Conservation (phyloP, 139 green algal species). For the Tetradesmus lagerheimii region DNA sequence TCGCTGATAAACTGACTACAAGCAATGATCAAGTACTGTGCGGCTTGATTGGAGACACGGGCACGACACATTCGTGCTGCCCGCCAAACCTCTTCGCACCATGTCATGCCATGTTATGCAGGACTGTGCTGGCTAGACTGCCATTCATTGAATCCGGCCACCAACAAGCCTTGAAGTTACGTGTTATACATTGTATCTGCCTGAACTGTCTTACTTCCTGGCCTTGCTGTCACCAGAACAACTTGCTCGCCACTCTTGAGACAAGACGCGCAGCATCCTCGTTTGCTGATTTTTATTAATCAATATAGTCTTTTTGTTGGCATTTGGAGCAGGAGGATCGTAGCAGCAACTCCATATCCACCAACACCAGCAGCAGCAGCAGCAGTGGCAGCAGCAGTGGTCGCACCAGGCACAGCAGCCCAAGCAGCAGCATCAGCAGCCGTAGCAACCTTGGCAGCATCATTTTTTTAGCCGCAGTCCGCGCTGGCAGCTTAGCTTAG, state of each 20-base stretch:
- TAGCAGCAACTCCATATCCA: background rate
- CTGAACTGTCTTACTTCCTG: background rate
- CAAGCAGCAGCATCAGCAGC: conserved; percentile 5
- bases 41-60: too few species aligned
- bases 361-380: conserved; percentile 2
- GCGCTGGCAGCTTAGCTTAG: background rate
- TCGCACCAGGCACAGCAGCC: background rate
- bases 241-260: background rate
- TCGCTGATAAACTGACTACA: too few species aligned
- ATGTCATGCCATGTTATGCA: background rate
- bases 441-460: background rate
- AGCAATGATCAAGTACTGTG: too few species aligned
- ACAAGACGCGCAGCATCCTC: background rate
- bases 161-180: background rate
- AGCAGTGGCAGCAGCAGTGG: background rate
- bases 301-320: background rate
- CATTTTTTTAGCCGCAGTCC: background rate
- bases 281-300: background rate
- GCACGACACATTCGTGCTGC: too few species aligned
- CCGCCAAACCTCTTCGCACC: background rate
- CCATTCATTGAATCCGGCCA: too few species aligned
- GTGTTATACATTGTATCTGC: too few species aligned
- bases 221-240: background rate
- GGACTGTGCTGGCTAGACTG: too few species aligned
- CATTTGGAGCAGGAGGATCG: background rate